These are phyloP conservation scores for Phylloporus sp. DNA, from an alignment of 1,284 basidiomycete genomes.

Conservation along the genomic window DNA sequence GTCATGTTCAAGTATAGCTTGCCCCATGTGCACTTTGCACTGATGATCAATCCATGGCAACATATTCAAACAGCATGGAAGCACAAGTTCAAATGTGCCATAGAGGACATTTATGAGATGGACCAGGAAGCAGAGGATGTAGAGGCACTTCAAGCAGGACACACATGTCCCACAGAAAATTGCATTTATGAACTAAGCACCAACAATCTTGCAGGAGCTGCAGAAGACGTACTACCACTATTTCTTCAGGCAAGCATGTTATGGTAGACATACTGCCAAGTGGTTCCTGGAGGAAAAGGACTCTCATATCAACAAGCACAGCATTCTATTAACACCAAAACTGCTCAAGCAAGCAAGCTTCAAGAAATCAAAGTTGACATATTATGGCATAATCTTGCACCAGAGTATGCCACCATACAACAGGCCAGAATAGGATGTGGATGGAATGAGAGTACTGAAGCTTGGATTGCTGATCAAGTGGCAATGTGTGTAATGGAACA, in stretches of 20 bases:
- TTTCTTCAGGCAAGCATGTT: slow-evolving; percentile 33
- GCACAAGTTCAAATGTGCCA: slow-evolving; percentile 16
- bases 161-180: slow-evolving; percentile 30
- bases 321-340: no score
- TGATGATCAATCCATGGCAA: slow-evolving; percentile 27
- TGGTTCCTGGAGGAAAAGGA: slow-evolving; percentile 8
- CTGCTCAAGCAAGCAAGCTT: no score
- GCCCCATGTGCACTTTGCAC: neutral
- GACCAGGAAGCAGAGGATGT: slow-evolving; percentile 11
- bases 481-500: no score
- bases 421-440: no score
- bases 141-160: slow-evolving; percentile 32
- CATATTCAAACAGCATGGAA: slow-evolving; percentile 35
- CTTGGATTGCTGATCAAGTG: no score
- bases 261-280: slow-evolving; percentile 28
- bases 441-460: no score
- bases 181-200: slow-evolving; percentile 24
- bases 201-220: slow-evolving; percentile 22
- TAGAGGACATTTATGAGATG: slow-evolving; percentile 8
- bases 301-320: neutral
- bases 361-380: no score
- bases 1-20: slow-evolving; percentile 9
- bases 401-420: no score
- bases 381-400: no score
- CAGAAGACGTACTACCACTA: slow-evolving; percentile 33